Conservation (phyloP, 441 rosid genomes). For the Populus hybrid region DNA sequence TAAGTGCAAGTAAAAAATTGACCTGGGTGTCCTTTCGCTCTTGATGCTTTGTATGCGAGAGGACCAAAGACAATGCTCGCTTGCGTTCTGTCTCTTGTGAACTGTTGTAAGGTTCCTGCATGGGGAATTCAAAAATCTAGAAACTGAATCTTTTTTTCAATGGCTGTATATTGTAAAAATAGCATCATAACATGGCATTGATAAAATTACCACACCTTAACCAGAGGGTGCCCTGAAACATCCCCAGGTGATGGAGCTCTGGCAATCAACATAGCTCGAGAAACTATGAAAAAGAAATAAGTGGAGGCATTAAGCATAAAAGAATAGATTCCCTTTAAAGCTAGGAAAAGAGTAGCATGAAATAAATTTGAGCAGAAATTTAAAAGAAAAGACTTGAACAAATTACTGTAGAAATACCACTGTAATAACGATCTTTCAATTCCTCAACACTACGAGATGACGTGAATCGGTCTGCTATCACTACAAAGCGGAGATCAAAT, state of each 20-base stretch:
- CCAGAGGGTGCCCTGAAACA: constrained; percentile 68
- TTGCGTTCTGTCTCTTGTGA: constrained; percentile 84
- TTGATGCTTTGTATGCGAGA: constrained; percentile 90
- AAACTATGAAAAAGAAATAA: constrained; percentile 42
- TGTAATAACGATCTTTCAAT: constrained; percentile 91
- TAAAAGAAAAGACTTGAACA: constrained; percentile 2
- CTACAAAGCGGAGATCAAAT: constrained; percentile 80
- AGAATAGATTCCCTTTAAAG: constrained; percentile 10
- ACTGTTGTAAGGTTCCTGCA: constrained; percentile 75
- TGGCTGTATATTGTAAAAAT: neutral
- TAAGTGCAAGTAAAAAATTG: constrained; percentile 9
- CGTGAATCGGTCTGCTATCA: constrained; percentile 82
- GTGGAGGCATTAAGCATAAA: constrained; percentile 6
- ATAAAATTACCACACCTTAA: constrained; percentile 51
- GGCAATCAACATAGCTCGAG: constrained; percentile 67
- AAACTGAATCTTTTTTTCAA: constrained; percentile 1
- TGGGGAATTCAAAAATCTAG: constrained; percentile 17
- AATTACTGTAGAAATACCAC: constrained; percentile 45
- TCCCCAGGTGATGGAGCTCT: constrained; percentile 84
- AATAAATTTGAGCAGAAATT: neutral
- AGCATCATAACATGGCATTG: constrained; percentile 5
- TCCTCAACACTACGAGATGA: constrained; percentile 71
- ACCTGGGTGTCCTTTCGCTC: constrained; percentile 94
- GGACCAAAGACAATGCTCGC: constrained; percentile 85
- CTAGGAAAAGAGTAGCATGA: constrained; percentile 6